A percentile compares a stretch with the other conserved stretches of the same genome.
Evolutionary conservation across 176 grass and related monocot species (phyloP).

Genomic region (Guadua angustifolia): DNA sequence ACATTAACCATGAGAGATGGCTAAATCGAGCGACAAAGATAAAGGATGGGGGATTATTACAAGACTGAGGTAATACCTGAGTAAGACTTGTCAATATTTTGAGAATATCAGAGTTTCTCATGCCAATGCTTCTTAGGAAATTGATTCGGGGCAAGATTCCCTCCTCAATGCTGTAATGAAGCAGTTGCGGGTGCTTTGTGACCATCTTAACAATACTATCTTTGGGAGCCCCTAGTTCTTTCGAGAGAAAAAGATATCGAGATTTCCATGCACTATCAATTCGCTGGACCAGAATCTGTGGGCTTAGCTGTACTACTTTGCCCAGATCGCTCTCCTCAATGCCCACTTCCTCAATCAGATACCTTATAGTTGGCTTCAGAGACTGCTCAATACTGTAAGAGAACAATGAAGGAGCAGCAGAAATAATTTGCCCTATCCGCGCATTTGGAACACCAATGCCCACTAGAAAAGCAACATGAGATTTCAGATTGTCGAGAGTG

Average conservation of each 20-base stretch:
- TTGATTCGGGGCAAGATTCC: conserved; percentile 93
- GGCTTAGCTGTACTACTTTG: conserved; percentile 95
- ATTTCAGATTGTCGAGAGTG: too few species aligned
- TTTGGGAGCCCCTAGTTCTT: conserved; percentile 84
- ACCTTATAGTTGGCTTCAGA: conserved; percentile 80
- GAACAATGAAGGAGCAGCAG: conserved; percentile 81
- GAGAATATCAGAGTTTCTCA: conserved; percentile 77
- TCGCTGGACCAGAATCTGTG: conserved; percentile 90
- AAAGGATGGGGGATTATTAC: conserved; percentile 24
- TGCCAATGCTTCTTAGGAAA: conserved; percentile 88
- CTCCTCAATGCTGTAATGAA: conserved; percentile 98
- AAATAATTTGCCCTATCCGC: conserved; percentile 78
- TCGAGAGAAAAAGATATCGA: conserved; percentile 78
- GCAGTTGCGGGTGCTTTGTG: conserved; percentile 90
- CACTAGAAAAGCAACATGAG: too few species aligned
- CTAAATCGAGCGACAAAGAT: conserved; percentile 19
- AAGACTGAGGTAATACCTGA: conserved; percentile 63
- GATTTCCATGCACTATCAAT: conserved; percentile 87
- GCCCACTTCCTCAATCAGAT: conserved; percentile 87
- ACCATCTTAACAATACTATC: conserved; percentile 95
- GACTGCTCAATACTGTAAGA: conserved; percentile 91
- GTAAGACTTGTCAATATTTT: conserved; percentile 94
- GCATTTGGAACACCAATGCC: conserved; percentile 49
- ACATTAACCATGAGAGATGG: conserved; percentile 29
- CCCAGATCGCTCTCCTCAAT: conserved; percentile 79